Evolutionary conservation across 805 yeast genomes (phyloP).

Genomic region (Candida anglica): DNA sequence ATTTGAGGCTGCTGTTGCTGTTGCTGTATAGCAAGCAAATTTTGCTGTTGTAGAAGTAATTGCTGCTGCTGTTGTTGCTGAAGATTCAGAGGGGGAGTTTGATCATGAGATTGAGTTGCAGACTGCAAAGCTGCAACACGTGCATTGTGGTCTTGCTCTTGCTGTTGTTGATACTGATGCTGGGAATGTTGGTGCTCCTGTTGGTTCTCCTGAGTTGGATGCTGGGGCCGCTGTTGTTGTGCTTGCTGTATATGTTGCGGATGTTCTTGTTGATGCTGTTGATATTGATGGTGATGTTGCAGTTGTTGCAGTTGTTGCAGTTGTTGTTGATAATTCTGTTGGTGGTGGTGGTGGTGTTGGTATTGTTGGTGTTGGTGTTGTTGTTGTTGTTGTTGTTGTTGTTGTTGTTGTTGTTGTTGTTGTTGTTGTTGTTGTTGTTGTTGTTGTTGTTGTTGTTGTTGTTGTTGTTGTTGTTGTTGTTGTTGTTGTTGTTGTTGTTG

Average conservation of each 20-base stretch:
- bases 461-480: slow-evolving; percentile 13
- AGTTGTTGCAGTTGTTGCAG: slow-evolving; percentile 12
- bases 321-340: slow-evolving; percentile 9
- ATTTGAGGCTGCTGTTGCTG: slow-evolving; percentile 6
- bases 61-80: slow-evolving; percentile 9
- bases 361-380: slow-evolving; percentile 9
- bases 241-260: slow-evolving; percentile 12
- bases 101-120: too few species aligned
- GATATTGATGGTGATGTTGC: slow-evolving; percentile 8
- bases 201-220: slow-evolving; percentile 8
- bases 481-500: slow-evolving; percentile 13
- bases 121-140: too few species aligned
- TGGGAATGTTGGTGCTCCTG: slow-evolving; percentile 10
- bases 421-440: slow-evolving; percentile 11
- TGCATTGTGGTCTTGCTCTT: slow-evolving; percentile 8
- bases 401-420: slow-evolving; percentile 13
- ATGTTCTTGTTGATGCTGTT: slow-evolving; percentile 7
- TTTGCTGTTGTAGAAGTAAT: slow-evolving; percentile 8
- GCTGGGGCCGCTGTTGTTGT: slow-evolving; percentile 14
- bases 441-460: slow-evolving; percentile 8
- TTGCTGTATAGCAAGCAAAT: slow-evolving; percentile 3
- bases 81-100: too few species aligned
- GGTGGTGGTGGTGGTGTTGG: slow-evolving; percentile 9
- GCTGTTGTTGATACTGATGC: slow-evolving; percentile 9
- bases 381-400: slow-evolving; percentile 11